Evolutionary conservation across 2,329 filamentous ascomycete species (phyloP).

Genomic region (Ampelomyces quisqualis): DNA sequence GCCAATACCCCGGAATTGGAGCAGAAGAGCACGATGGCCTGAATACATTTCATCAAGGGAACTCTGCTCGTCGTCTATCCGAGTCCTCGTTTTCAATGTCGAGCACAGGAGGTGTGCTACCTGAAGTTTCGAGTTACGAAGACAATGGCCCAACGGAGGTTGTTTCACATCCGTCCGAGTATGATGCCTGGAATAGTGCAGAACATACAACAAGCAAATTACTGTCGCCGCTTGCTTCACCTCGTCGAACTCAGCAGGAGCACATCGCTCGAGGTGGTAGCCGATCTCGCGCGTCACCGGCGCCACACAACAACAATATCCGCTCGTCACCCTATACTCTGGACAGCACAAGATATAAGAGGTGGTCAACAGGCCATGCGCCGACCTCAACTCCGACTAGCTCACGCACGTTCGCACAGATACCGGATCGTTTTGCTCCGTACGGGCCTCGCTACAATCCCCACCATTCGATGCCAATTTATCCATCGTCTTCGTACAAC

Average conservation of each 20-base stretch:
- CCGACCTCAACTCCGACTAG: conserved; percentile 62
- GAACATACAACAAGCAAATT: conserved; percentile 65
- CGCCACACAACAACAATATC: conserved; percentile 66
- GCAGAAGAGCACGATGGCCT: conserved; percentile 36
- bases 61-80: conserved; percentile 64
- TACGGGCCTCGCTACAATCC: conserved; percentile 59
- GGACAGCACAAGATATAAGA: conserved; percentile 66
- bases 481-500: conserved; percentile 36
- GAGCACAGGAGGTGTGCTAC: conserved; percentile 56
- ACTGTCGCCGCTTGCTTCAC: conserved; percentile 71
- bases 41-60: conserved; percentile 43
- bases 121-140: conserved; percentile 70
- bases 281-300: conserved; percentile 69
- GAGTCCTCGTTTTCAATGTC: conserved; percentile 75
- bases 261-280: conserved; percentile 54
- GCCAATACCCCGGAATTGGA: conserved; percentile 39
- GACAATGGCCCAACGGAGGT: conserved; percentile 70
- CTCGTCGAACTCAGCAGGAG: conserved; percentile 62
- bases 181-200: conserved; percentile 67
- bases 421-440: conserved; percentile 62
- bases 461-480: conserved; percentile 44
- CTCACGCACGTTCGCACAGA: conserved; percentile 56
- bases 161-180: conserved; percentile 60
- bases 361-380: conserved; percentile 69
- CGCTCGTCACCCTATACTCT: conserved; percentile 71